Base-by-base conservation (phyloP, 306 rosid species). In the Cicer chorassanicum region DNA sequence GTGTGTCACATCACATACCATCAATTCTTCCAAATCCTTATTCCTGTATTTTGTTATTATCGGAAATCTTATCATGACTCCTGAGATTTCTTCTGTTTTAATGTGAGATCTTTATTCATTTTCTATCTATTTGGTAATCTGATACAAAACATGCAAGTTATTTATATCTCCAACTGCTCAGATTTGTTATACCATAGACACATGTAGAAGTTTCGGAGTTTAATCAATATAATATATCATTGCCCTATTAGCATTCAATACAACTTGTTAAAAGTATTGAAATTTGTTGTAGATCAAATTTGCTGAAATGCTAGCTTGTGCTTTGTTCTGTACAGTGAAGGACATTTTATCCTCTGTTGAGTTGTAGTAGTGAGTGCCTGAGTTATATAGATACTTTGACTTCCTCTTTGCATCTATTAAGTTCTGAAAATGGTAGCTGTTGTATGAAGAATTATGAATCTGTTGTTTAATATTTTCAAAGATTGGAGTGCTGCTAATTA, bases 131-230 rank as follows among this genome's bases (percentile, higher is more conserved):
- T 70, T 18, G 19, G 51, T 18, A 54, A 70, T 40, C 24, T 18
- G 41, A 16, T 45, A 40, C 40, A 53, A 70, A 36, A 36, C 9
- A 10, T 48, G 46, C 50, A 39, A 44, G 12, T 24, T 18, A 2
- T 51, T 51, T 53, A 19, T 55, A 43, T 43, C 8, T 12, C 42
- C 3, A 49, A 48, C 2, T 57, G 15, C 75, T 12, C 6, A 3
- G 11, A 62, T 49, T 40, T 46, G 4, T 46, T 24, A 34, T 18
- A 48, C 44, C 44, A 41, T 54, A 44, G 10, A 9, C 4, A 5
- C 24, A 19, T 42, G 36, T 55, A 36, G 81, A 68, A 56, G 56
- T 34, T n/a, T 70, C 39, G 51, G 56, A 2, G 6, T 76, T 54
- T 55, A 36, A 34, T 55, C 21, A 63, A 39, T 67, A 15, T 66